Percentiles rank a stretch among this genome's conserved stretches.
phyloP scores from a whole-genome alignment of 345 rosid species.

The Arabis alpina region DNA sequence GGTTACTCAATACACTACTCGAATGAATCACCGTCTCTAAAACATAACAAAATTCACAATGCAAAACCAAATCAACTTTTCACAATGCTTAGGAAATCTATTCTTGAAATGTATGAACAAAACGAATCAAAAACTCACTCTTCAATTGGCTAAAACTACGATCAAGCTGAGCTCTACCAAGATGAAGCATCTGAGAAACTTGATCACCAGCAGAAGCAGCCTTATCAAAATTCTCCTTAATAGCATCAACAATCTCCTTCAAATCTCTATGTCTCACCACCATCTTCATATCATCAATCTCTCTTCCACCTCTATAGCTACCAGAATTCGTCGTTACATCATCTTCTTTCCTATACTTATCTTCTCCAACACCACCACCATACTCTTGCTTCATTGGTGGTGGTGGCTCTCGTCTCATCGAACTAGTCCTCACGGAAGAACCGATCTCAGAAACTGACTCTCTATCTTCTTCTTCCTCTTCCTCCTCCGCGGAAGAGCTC shows the following conservation, averaged over 20 bases:
- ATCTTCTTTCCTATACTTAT: slow-evolving; percentile 51
- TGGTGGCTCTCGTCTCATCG: slow-evolving; percentile 35
- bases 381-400: slow-evolving; percentile 39
- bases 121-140: slow-evolving; percentile 51
- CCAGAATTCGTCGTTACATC: slow-evolving; percentile 56
- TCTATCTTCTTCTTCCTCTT: slow-evolving; percentile 54
- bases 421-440: slow-evolving; percentile 47
- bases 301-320: slow-evolving; percentile 60
- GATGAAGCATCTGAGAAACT: slow-evolving; percentile 82
- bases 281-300: slow-evolving; percentile 68
- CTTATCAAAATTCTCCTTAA: slow-evolving; percentile 75
- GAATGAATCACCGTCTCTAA: slow-evolving; percentile 97
- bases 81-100: neutral
- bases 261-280: slow-evolving; percentile 92
- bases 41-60: slow-evolving; percentile 14
- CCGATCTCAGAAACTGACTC: slow-evolving; percentile 77
- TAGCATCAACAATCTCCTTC: slow-evolving; percentile 87
- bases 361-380: slow-evolving; percentile 22
- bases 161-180: slow-evolving; percentile 92
- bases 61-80: neutral
- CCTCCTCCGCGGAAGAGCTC: slow-evolving; percentile 61
- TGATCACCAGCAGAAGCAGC: slow-evolving; percentile 86
- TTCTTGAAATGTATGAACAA: neutral
- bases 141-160: slow-evolving; percentile 86
- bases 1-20: slow-evolving; percentile 74